Percentiles rank a stretch among this genome's conserved stretches.
Evolutionary conservation across 805 yeast species (phyloP).

Genomic region (Metschnikowia bowlesiae): DNA sequence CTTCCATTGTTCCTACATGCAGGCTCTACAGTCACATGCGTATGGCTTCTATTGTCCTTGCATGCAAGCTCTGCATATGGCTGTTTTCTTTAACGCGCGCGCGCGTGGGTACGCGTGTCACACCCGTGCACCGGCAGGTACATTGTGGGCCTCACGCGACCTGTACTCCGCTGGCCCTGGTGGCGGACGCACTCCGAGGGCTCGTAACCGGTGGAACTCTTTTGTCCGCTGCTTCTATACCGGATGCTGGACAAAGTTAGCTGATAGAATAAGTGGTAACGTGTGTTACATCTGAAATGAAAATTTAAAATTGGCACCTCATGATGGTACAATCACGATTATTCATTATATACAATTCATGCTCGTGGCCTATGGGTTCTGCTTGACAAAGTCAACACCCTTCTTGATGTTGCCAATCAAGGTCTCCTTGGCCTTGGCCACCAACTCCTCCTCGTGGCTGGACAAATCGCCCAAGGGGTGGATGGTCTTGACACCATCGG

Average conservation of each 20-base stretch:
- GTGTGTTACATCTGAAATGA: no score
- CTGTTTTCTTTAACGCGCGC: not conserved
- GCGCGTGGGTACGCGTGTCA: not conserved
- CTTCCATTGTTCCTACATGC: not conserved
- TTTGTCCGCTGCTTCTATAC: no score
- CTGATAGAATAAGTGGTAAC: no score
- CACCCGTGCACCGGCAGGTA: not conserved
- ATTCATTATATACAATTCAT: not conserved
- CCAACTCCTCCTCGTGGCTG: slow-evolving; percentile 77
- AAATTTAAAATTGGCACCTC: no score
- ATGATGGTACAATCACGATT: no score
- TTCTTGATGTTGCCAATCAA: slow-evolving; percentile 86
- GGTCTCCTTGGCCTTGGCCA: slow-evolving; percentile 81
- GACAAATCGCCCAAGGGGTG: slow-evolving; percentile 74
- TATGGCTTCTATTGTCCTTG: not conserved
- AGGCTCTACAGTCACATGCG: not conserved
- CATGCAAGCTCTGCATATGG: not conserved
- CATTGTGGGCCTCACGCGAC: no score
- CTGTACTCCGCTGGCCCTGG: no score
- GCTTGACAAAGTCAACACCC: slow-evolving; percentile 84
- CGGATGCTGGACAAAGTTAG: no score
- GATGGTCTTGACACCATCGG: slow-evolving; percentile 78
- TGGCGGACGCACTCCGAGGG: no score
- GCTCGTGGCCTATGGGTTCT: slow-evolving; percentile 50
- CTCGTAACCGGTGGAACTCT: no score